Evolutionary conservation across 805 yeast species (phyloP).

Genomic region (Myxozyma vanderwaltii): DNA sequence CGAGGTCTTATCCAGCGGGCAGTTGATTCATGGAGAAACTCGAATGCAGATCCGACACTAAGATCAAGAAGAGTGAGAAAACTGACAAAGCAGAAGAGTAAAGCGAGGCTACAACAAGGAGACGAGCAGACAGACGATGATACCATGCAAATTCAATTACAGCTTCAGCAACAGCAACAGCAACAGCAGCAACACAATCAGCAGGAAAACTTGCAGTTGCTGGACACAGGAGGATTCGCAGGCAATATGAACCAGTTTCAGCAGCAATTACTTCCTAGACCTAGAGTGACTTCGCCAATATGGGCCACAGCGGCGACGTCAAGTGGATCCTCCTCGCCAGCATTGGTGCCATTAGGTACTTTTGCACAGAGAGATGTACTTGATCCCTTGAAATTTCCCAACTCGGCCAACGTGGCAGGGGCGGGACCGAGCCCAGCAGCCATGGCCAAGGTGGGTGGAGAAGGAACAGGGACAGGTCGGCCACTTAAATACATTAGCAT

Average conservation of each 20-base stretch:
- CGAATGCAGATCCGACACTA: constrained; percentile 47
- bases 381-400: constrained; percentile 12
- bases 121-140: background rate
- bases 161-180: constrained; percentile 4
- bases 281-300: background rate
- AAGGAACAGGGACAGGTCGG: background rate
- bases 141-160: background rate
- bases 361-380: background rate
- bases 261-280: background rate
- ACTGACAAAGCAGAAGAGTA: constrained; percentile 29
- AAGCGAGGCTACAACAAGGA: background rate
- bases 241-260: background rate
- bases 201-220: too few relatives aligned
- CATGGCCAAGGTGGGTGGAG: background rate
- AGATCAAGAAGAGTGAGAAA: constrained; percentile 51
- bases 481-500: constrained; percentile 16
- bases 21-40: constrained; percentile 56
- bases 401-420: background rate
- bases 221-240: too few relatives aligned
- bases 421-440: too few relatives aligned
- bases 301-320: background rate
- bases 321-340: background rate
- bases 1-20: constrained; percentile 56
- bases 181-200: background rate
- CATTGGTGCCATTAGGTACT: background rate